phyloP scores from a whole-genome alignment of 2,329 filamentous ascomycete species.

The Colletotrichum lindemuthianum region DNA sequence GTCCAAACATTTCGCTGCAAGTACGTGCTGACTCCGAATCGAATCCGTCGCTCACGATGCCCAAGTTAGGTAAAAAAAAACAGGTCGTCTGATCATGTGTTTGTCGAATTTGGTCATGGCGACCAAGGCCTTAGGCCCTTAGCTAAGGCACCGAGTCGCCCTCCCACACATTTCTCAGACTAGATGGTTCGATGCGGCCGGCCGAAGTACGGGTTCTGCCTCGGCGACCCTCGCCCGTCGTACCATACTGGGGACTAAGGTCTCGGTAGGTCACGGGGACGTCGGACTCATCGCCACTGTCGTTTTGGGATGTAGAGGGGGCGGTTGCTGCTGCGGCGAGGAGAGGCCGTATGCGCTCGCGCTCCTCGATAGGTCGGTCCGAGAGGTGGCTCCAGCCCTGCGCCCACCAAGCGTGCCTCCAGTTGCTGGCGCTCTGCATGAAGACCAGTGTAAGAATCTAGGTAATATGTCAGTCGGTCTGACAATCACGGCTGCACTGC shows the following conservation, averaged over 20 bases:
- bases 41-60: slow-evolving; percentile 16
- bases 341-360: slow-evolving; percentile 29
- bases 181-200: slow-evolving; percentile 24
- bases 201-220: slow-evolving; percentile 1
- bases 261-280: slow-evolving; percentile 27
- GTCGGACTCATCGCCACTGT: slow-evolving; percentile 32
- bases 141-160: slow-evolving; percentile 6
- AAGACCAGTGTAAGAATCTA: slow-evolving; percentile 31
- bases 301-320: not conserved
- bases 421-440: slow-evolving; percentile 31
- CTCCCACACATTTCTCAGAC: slow-evolving; percentile 27
- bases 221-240: slow-evolving; percentile 20
- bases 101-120: not conserved
- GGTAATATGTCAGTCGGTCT: not conserved
- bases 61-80: not conserved
- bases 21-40: not conserved
- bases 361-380: slow-evolving; percentile 23
- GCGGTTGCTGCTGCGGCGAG: slow-evolving; percentile 8
- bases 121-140: no score
- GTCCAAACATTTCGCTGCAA: not conserved
- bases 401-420: slow-evolving; percentile 37
- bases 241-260: slow-evolving; percentile 29
- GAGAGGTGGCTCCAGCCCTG: slow-evolving; percentile 32
- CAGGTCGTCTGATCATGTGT: not conserved
- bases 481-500: not conserved